Conservation (phyloP, 176 grass and related monocot species). For the Aegilops umbellulata region DNA sequence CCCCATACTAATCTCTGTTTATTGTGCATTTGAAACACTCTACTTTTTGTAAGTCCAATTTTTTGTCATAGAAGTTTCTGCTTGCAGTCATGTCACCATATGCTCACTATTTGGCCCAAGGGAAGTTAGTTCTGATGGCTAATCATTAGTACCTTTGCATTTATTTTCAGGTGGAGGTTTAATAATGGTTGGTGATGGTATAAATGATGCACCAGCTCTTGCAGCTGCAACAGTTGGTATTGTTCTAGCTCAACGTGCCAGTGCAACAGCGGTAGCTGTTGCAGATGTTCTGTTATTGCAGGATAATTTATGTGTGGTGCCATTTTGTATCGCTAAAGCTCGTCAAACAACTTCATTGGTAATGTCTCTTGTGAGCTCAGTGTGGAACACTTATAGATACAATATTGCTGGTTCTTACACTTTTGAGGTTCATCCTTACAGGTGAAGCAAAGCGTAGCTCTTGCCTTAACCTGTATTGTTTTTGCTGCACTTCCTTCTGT, state of each 20-base stretch:
- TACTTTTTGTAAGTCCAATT: neutral
- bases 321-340: constrained; percentile 94
- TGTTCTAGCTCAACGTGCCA: constrained; percentile 88
- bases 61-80: neutral
- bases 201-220: constrained; percentile 97
- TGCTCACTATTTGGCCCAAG: neutral
- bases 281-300: constrained; percentile 87
- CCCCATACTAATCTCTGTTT: neutral
- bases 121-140: neutral
- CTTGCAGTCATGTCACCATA: constrained; percentile 9
- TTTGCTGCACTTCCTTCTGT: constrained; percentile 96
- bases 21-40: neutral
- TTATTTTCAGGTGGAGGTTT: constrained; percentile 68
- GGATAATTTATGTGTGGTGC: constrained; percentile 84
- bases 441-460: constrained; percentile 99
- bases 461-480: constrained; percentile 90
- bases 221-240: constrained; percentile 94
- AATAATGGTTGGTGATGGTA: constrained; percentile 99
- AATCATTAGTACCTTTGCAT: constrained; percentile 7
- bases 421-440: constrained; percentile 46
- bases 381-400: neutral
- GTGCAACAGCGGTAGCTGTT: constrained; percentile 88
- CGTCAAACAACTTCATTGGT: constrained; percentile 94
- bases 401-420: constrained; percentile 32
- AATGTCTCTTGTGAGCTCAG: neutral